Evolutionary conservation across 306 rosid species (phyloP), one percentile per base, ranked within the genome.

Genomic region (Pachyrhizus erosus): DNA sequence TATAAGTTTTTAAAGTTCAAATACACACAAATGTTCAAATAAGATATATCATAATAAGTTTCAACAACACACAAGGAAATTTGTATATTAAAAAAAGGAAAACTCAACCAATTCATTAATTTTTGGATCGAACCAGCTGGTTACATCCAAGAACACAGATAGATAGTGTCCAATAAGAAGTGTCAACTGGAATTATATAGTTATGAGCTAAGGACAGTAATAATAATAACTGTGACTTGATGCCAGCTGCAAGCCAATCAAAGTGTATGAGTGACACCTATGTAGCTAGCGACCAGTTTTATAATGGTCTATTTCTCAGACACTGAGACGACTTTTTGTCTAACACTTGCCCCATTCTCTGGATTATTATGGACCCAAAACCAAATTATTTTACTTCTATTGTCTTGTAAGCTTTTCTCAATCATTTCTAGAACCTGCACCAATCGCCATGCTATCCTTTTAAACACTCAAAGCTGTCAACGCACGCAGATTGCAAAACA

Each of bases 281-380:
- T 7, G 2, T 29, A 60, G 68, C 20, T 61, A 61, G 39, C 9
- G 69, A 62, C 13, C 74, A 40, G 37, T 21, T 69, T 69, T 37
- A 12, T 23, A 70, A 43, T 40, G 57, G 37, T 70, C 62, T 31
- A 24, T 15, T 48, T 8, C 26, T 15, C 3, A 23, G 55, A 23
- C 40, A 45, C 7, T 24, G 18, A 60, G 18, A 26, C 18, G 42
- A 62, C 69, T 62, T 71, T 46, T 46, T 71, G 57, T 46, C 31
- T 8, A 45, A 14, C 58, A 24, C 58, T 24, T 26, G 58, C 62
- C 61, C 43, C 43, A 15, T 46, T 42, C 34, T 71, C 20, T 43
- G 7, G 15, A 26, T 46, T 27, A 17, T 48, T 27, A 17, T 48
- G 61, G 77, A 71, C 61, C 77, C 77, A 60, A 71, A 71, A 15